Evolutionary conservation across 768 basidiomycete species (phyloP), one percentile per base, ranked within the genome.

Genomic region (Auriscalpium vulgare): DNA sequence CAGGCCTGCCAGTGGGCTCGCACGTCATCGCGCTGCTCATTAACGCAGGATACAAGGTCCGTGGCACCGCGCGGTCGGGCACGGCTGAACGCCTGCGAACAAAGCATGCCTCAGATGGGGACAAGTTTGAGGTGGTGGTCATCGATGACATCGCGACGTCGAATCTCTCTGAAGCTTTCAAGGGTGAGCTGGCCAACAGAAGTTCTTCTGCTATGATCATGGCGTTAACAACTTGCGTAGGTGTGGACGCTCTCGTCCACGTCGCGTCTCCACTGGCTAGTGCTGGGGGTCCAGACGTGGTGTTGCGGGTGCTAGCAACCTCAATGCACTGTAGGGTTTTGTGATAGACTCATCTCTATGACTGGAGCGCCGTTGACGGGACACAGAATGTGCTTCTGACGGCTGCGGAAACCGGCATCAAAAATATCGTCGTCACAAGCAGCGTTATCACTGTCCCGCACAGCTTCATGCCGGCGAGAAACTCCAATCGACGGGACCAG

Each of bases 211-310:
- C 23, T 5, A 29, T 29, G 2, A 29, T 29, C 23, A 29, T 5
- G 23, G 23, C 5, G 23, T 29, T 2, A 29, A 29, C 23, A 29
- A 29, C 4, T 29, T 29, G 29, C 29, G 44, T 17, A 61, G 60
- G 55, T 3, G 58, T 56, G 23, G 58, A 59, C 13, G 58, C 50
- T 23, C n/a, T 62, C 37, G 54, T 62, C 14, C 60, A 62, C 13
- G 58, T 56, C 14, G 60, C 58, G 2, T 59, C 60, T 4, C 60
- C 60, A 34, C 53, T 56, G 29, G 2, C 53, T n/a, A 3, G 43
- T 17, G 1, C 49, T 10, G 50, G 13, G 8, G 3, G 34, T 5
- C 38, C 64, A 10, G 56, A 61, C 10, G 63, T 55, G 29, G 46
- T 59, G 34, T n/a, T 66, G 10, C 36, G 51, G 2, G 60, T 60